Percentiles rank a stretch among this genome's conserved stretches.
Evolutionary conservation across 1,284 basidiomycete species (phyloP).

Genomic region (Psilocybe mexicana): DNA sequence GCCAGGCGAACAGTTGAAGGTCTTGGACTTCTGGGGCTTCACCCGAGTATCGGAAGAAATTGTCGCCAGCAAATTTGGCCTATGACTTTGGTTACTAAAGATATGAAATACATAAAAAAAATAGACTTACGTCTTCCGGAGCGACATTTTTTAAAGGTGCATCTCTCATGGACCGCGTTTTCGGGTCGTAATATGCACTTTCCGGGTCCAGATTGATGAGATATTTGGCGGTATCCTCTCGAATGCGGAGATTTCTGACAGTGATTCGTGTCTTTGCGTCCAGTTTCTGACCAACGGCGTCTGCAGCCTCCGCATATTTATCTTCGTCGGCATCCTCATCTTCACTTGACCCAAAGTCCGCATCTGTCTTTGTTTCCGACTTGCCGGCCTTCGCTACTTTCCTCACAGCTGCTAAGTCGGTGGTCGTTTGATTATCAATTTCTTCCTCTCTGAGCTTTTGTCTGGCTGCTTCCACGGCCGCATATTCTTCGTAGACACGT

Average conservation of each 20-base stretch:
- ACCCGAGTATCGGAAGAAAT: slow-evolving; percentile 89
- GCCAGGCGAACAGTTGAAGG: slow-evolving; percentile 97
- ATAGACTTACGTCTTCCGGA: slow-evolving; percentile 76
- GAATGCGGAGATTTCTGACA: slow-evolving; percentile 96
- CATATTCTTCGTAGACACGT: slow-evolving; percentile 90
- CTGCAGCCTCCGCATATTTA: slow-evolving; percentile 96
- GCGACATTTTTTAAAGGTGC: slow-evolving; percentile 80
- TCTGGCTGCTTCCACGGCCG: slow-evolving; percentile 88
- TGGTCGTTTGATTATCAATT: slow-evolving; percentile 94
- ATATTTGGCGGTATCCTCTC: slow-evolving; percentile 99
- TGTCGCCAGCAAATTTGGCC: slow-evolving; percentile 94
- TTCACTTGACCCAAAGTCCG: slow-evolving; percentile 96
- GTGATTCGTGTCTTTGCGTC: slow-evolving; percentile 98
- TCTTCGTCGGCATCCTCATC: slow-evolving; percentile 94
- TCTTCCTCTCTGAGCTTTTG: slow-evolving; percentile 92
- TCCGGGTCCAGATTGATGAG: slow-evolving; percentile 95
- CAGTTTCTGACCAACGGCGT: slow-evolving; percentile 96
- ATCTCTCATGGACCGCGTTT: slow-evolving; percentile 99
- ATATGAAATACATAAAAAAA: background rate
- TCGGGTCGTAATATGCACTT: slow-evolving; percentile 98
- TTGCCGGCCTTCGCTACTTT: slow-evolving; percentile 86
- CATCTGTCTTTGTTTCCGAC: slow-evolving; percentile 68
- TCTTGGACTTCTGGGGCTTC: slow-evolving; percentile 91
- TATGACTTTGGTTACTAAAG: slow-evolving; percentile 29
- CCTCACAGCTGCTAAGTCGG: slow-evolving; percentile 80